Base-by-base conservation (phyloP, 2,329 filamentous ascomycete genomes). In the Penicillium thymicola region DNA sequence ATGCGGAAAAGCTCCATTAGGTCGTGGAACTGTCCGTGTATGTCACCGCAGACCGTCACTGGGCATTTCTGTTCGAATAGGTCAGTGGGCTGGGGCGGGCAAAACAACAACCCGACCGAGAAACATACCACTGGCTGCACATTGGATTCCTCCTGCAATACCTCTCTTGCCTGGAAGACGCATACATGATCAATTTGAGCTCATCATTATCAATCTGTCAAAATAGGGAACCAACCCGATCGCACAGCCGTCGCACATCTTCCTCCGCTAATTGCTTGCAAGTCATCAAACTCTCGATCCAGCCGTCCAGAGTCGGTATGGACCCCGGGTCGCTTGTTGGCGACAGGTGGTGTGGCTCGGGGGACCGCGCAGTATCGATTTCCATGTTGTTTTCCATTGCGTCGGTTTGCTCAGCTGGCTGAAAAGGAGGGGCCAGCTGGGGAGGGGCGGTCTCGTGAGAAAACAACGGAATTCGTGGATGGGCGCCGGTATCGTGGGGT, bases 1-100 rank as follows among this genome's bases (percentile, higher is more conserved):
- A 99, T 97, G 81, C 96, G 95, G 85, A 99, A 99, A 52, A 99
- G 86, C 80, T 99, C 94, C 92, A 99, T 97, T 76, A 99, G 79
- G 73, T 99, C 94, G 77, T 97, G 93, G 76, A 97, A 97, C 78
- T 99, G 94, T 65, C 94, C 94, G 78, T 99, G 94, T 74, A 99
- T 99, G 78, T 99, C 94, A 75, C 94, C 94, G 76, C 94, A 97
- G 61, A 99, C 94, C 55, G 94, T 99, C 65, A 97, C 94, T 43
- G 94, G 94, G 76, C 93, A 97, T 93, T 97, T 97, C 89, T 92
- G 67, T 54, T 54, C 57, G 65, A 36, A 43, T 59, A 60, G 47
- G 60, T 62, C 57, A 65, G 66, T 65, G 40, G 44, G 43, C 38
- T 52, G 58, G 58, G 48, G 36, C 32, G 52, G 50, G 23, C 34